These are phyloP conservation scores for Psilocybe tampanensis DNA, from an alignment of 768 basidiomycete genomes.

Conservation along the genomic window DNA sequence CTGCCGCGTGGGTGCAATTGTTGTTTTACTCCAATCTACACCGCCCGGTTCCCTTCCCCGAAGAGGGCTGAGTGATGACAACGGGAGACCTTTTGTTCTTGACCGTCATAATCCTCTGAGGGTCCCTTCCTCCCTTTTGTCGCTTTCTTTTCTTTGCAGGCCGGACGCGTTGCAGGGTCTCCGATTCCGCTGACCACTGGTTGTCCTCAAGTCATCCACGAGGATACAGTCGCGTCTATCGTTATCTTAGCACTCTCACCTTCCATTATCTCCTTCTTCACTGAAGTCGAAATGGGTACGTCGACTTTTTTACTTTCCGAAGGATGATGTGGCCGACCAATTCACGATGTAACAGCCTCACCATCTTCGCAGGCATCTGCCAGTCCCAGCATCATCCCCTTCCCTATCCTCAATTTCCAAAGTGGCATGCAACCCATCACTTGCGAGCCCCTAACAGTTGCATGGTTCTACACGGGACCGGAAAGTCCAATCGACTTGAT, in stretches of 20 bases:
- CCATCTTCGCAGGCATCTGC: background rate
- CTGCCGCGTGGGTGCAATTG: slow-evolving; percentile 1
- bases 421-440: slow-evolving; percentile 21
- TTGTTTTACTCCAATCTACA: slow-evolving; percentile 1
- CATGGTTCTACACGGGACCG: slow-evolving; percentile 43
- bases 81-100: slow-evolving; percentile 14
- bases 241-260: slow-evolving; percentile 1
- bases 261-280: slow-evolving; percentile 23
- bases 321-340: background rate
- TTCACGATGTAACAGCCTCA: background rate
- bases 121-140: background rate
- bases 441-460: slow-evolving; percentile 28
- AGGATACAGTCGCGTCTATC: background rate
- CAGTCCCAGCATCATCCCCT: slow-evolving; percentile 1
- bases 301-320: background rate
- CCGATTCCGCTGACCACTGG: background rate
- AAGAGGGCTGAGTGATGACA: slow-evolving; percentile 5
- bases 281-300: slow-evolving; percentile 23
- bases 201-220: slow-evolving; percentile 1
- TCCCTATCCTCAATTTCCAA: slow-evolving; percentile 24
- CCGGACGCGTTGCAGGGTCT: background rate
- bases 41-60: slow-evolving; percentile 1
- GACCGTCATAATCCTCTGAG: slow-evolving; percentile 6
- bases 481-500: slow-evolving; percentile 30
- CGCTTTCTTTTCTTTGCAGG: background rate